Evolutionary conservation across 2,329 filamentous ascomycete species (phyloP), one percentile per base, ranked within the genome.

Genomic region (Pseudogymnoascus sp.): DNA sequence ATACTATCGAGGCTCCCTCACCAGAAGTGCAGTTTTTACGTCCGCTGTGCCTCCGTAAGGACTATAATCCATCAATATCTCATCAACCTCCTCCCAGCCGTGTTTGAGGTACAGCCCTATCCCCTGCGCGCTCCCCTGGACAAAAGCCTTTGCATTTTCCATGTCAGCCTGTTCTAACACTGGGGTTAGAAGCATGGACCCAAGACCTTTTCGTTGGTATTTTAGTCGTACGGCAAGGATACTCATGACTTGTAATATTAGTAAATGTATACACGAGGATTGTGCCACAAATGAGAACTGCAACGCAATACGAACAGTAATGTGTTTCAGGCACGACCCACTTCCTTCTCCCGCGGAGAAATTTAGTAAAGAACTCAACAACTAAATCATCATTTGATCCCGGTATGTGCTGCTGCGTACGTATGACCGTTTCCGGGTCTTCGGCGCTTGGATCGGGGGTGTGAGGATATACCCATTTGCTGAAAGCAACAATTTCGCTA

Each of bases 51-150:
- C 61, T 11, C 61, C 61, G 35, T 60, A 63, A 19, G 49, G 61
- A 19, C 38, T 60, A 11, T 26, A 31, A 63, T 63, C 61, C 19
- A 63, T 38, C 12, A 31, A n/a, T 12, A 63, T 63, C 19, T 60
- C 61, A 16, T 63, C 61, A 5, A 63, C 52, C 29, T 19, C 52
- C 29, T 21, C 29, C 61, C 61, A 63, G 2, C 61, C 61, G n/a
- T 38, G 38, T 29, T 60, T 63, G 38, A 60, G 12, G 38, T 63
- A 63, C 21, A 63, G 21, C 8, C 61, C 61, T 12, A 60, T 19
- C n/a, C 61, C 61, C n/a, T 55, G 31, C 6, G 12, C 19, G 4
- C 35, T 43, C 6, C 52, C 55, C 19, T 63, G 35, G 12, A 63
- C 23, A 37, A 43, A 63, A 35, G 55, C 49, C 23, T 43, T 60